These are phyloP conservation scores for Sequoiadendron giganteum DNA, from an alignment of 75 land plant genomes.

Conservation along the genomic window DNA sequence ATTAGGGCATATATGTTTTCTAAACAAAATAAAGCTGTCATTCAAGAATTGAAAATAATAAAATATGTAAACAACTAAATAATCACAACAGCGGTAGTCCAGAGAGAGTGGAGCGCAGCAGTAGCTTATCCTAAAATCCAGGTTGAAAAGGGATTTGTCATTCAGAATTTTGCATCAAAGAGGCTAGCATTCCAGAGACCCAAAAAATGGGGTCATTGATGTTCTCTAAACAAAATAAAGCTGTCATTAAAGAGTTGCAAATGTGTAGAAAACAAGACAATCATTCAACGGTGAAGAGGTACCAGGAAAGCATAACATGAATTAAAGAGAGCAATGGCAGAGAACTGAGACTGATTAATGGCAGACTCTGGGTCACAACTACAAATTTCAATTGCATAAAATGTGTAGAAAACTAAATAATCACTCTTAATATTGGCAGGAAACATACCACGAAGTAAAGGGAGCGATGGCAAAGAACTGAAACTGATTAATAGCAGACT, in stretches of 20 bases:
- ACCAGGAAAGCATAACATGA: too few species aligned
- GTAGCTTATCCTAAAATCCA: not conserved
- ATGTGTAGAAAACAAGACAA: not conserved
- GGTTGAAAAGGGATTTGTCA: constrained; percentile 2
- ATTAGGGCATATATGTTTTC: not conserved
- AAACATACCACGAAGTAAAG: too few species aligned
- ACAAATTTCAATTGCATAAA: not conserved
- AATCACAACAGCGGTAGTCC: not conserved
- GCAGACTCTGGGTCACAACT: not conserved
- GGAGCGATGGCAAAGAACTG: not conserved
- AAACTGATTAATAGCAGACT: not conserved
- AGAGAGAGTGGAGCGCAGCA: not conserved
- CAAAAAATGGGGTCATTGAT: too few species aligned
- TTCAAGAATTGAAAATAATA: not conserved
- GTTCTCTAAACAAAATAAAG: too few species aligned
- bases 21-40: not conserved
- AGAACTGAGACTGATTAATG: not conserved
- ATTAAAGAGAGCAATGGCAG: not conserved
- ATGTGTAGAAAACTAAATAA: too few species aligned
- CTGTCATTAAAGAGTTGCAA: too few species aligned
- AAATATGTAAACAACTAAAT: not conserved
- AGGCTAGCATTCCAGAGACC: too few species aligned
- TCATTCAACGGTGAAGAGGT: too few species aligned
- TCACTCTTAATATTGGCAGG: not conserved
- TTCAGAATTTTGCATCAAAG: not conserved